Evolutionary conservation across 768 basidiomycete species (phyloP).

Genomic region (Cubamyces sp.): DNA sequence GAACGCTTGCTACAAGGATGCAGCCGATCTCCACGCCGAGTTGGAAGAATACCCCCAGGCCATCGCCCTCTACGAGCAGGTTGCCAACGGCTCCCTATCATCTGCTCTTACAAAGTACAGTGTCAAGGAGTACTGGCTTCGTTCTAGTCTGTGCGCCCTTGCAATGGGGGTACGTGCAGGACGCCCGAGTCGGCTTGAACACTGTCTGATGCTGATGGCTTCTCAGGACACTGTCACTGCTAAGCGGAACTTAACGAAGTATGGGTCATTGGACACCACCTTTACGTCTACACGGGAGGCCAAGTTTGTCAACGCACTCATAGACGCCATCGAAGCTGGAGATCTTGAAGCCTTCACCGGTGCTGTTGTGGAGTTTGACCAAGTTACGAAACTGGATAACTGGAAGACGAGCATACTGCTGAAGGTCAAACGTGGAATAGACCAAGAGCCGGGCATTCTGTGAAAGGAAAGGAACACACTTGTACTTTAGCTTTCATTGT

Average conservation of each 20-base stretch:
- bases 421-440: constrained; percentile 83
- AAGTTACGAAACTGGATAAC: constrained; percentile 89
- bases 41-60: constrained; percentile 85
- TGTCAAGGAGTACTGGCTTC: constrained; percentile 97
- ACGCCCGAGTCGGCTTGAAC: neutral
- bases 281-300: constrained; percentile 91
- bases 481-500: no score
- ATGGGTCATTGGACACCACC: constrained; percentile 79
- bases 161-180: constrained; percentile 73
- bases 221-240: constrained; percentile 83
- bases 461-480: constrained; percentile 21
- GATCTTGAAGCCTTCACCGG: constrained; percentile 77
- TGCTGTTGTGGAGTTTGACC: constrained; percentile 91
- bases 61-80: constrained; percentile 87
- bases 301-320: constrained; percentile 79
- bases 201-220: neutral
- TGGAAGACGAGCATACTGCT: constrained; percentile 94
- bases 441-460: constrained; percentile 51
- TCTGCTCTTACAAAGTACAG: constrained; percentile 95
- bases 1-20: constrained; percentile 94
- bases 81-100: constrained; percentile 79
- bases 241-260: constrained; percentile 76
- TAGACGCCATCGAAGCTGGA: constrained; percentile 75
- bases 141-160: constrained; percentile 83
- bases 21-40: constrained; percentile 92